Evolutionary conservation across 192 early-diverging fungal genomes (phyloP).

Genomic region (Podila verticillata): DNA sequence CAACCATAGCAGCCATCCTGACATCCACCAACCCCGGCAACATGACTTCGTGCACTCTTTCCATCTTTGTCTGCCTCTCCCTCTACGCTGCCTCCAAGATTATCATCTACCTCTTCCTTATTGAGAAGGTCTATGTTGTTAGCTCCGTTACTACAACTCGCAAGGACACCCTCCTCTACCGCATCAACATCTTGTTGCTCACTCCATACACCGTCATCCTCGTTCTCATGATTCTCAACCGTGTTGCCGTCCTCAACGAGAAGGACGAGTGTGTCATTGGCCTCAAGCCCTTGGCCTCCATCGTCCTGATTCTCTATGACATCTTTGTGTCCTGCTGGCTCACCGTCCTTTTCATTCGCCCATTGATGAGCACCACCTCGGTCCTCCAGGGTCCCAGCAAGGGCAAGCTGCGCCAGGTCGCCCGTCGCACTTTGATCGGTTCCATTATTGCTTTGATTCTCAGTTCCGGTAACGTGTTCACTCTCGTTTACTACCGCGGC

Average conservation of each 20-base stretch:
- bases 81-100: constrained; percentile 55
- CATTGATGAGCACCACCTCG: constrained; percentile 36
- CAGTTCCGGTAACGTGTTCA: constrained; percentile 53
- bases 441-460: constrained; percentile 54
- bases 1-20: constrained; percentile 45
- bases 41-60: constrained; percentile 48
- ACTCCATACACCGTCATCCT: constrained; percentile 37
- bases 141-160: constrained; percentile 33
- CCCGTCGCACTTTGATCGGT: constrained; percentile 52
- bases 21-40: constrained; percentile 58
- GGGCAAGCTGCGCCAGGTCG: constrained; percentile 41
- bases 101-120: constrained; percentile 58
- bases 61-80: constrained; percentile 51
- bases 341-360: constrained; percentile 43
- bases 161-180: constrained; percentile 30
- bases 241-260: constrained; percentile 28
- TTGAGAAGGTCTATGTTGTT: constrained; percentile 51
- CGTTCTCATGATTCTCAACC: constrained; percentile 32
- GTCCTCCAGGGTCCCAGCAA: constrained; percentile 43
- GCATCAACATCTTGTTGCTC: constrained; percentile 28
- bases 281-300: constrained; percentile 30
- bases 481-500: constrained; percentile 49
- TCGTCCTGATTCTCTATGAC: constrained; percentile 41
- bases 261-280: constrained; percentile 30
- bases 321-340: constrained; percentile 43